Conservation (phyloP, 768 basidiomycete genomes). For the Sarcomyxa edulis region DNA sequence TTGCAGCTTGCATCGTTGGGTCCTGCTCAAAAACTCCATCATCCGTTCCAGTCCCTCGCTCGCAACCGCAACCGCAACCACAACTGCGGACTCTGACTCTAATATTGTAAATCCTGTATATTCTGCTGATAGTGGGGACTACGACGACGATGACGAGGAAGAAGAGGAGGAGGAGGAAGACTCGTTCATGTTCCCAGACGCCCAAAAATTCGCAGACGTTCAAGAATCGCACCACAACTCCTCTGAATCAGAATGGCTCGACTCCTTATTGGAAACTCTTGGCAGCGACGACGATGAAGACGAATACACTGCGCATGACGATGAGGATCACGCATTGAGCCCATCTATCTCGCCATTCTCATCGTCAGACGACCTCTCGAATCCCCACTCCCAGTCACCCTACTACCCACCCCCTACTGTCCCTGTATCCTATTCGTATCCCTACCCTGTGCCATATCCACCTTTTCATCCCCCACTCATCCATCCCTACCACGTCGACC, state of each 20-base stretch:
- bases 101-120: slow-evolving; percentile 23
- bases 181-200: slow-evolving; percentile 80
- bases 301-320: slow-evolving; percentile 48
- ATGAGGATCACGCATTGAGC: slow-evolving; percentile 58
- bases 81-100: too few species aligned
- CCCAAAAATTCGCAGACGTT: slow-evolving; percentile 45
- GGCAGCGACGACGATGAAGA: slow-evolving; percentile 71
- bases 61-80: slow-evolving; percentile 25
- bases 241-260: slow-evolving; percentile 78
- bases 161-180: slow-evolving; percentile 50
- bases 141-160: slow-evolving; percentile 46
- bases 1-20: slow-evolving; percentile 81
- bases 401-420: slow-evolving; percentile 39
- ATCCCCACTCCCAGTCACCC: slow-evolving; percentile 58
- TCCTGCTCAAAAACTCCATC: slow-evolving; percentile 83
- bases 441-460: slow-evolving; percentile 65
- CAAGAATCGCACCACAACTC: slow-evolving; percentile 28
- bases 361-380: slow-evolving; percentile 75
- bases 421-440: slow-evolving; percentile 38
- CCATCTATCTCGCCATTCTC: slow-evolving; percentile 59
- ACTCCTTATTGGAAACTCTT: slow-evolving; percentile 71
- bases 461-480: slow-evolving; percentile 54
- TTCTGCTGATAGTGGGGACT: slow-evolving; percentile 32
- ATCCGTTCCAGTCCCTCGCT: slow-evolving; percentile 42
- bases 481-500: slow-evolving; percentile 29